phyloP scores from a whole-genome alignment of 2,329 filamentous ascomycete species.

The Emmonsiellopsis sp. region DNA sequence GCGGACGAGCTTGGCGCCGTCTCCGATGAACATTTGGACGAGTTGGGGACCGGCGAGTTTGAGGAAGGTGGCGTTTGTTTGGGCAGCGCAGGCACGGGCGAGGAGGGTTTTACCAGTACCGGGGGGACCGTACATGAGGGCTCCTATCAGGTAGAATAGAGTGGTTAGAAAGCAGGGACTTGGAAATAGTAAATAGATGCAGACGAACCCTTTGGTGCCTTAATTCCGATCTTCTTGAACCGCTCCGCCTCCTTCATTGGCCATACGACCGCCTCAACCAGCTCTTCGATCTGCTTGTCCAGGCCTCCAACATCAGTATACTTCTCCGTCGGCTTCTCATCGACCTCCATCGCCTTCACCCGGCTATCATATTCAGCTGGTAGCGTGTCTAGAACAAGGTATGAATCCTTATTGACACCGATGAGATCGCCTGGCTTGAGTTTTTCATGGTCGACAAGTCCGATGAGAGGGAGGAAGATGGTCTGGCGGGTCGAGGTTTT shows the following conservation, averaged over 20 bases:
- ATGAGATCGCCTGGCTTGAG: slow-evolving; percentile 95
- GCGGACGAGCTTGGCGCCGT: slow-evolving; percentile 92
- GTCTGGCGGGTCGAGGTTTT: slow-evolving; percentile 98
- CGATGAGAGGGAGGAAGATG: slow-evolving; percentile 95
- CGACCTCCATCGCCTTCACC: slow-evolving; percentile 99
- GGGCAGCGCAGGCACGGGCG: slow-evolving; percentile 89
- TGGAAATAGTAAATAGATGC: slow-evolving; percentile 6
- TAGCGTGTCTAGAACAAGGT: slow-evolving; percentile 90
- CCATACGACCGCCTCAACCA: slow-evolving; percentile 98
- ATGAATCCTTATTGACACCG: slow-evolving; percentile 98
- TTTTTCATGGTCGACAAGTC: slow-evolving; percentile 88
- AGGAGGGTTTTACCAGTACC: slow-evolving; percentile 49
- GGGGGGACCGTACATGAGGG: slow-evolving; percentile 80
- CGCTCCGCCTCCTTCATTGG: slow-evolving; percentile 99
- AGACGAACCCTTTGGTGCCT: slow-evolving; percentile 84
- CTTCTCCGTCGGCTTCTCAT: slow-evolving; percentile 98
- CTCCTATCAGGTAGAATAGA: slow-evolving; percentile 48
- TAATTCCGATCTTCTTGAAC: slow-evolving; percentile 99
- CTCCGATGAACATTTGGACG: slow-evolving; percentile 99
- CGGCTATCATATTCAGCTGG: slow-evolving; percentile 97
- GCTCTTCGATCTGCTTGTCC: slow-evolving; percentile 98
- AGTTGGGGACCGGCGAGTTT: slow-evolving; percentile 96
- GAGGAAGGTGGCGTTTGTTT: slow-evolving; percentile 97
- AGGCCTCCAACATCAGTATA: slow-evolving; percentile 96
- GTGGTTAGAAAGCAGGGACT: slow-evolving; percentile 9